phyloP scores from a whole-genome alignment of 805 yeast genomes.

The Candida saitoana region DNA sequence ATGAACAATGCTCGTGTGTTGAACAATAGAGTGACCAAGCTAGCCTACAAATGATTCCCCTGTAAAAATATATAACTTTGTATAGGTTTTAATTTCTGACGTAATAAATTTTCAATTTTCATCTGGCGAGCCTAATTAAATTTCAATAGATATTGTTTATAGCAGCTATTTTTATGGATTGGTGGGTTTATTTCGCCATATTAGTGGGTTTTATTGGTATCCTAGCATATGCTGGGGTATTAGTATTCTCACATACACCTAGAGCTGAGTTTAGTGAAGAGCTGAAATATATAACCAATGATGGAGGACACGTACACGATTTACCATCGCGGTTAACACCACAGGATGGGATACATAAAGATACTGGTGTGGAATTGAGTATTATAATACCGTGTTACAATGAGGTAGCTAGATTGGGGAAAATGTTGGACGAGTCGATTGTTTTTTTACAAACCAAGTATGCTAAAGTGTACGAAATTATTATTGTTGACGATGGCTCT shows the following conservation, averaged over 20 bases:
- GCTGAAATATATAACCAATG: slow-evolving; percentile 48
- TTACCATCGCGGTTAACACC: slow-evolving; percentile 28
- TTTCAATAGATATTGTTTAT: too few relatives aligned
- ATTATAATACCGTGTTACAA: slow-evolving; percentile 93
- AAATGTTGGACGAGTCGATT: slow-evolving; percentile 70
- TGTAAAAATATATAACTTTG: too few relatives aligned
- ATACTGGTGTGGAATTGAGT: slow-evolving; percentile 51
- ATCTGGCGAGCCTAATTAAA: not conserved
- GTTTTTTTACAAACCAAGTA: slow-evolving; percentile 42
- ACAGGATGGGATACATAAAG: slow-evolving; percentile 6
- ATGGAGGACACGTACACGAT: slow-evolving; percentile 25
- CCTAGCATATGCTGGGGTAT: slow-evolving; percentile 36
- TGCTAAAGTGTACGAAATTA: slow-evolving; percentile 56
- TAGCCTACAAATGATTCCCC: slow-evolving; percentile 19
- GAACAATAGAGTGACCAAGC: slow-evolving; percentile 40
- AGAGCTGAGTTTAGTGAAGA: slow-evolving; percentile 53
- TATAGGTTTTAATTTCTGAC: too few relatives aligned
- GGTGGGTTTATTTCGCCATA: slow-evolving; percentile 2
- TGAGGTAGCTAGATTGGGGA: slow-evolving; percentile 67
- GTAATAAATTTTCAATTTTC: too few relatives aligned
- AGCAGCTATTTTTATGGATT: slow-evolving; percentile 1
- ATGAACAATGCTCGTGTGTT: slow-evolving; percentile 42
- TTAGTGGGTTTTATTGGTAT: slow-evolving; percentile 5
- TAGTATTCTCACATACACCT: slow-evolving; percentile 60
- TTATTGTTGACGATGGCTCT: slow-evolving; percentile 92